Conservation (phyloP, 2,329 filamentous ascomycete species). For the Botrytis paeoniae region DNA sequence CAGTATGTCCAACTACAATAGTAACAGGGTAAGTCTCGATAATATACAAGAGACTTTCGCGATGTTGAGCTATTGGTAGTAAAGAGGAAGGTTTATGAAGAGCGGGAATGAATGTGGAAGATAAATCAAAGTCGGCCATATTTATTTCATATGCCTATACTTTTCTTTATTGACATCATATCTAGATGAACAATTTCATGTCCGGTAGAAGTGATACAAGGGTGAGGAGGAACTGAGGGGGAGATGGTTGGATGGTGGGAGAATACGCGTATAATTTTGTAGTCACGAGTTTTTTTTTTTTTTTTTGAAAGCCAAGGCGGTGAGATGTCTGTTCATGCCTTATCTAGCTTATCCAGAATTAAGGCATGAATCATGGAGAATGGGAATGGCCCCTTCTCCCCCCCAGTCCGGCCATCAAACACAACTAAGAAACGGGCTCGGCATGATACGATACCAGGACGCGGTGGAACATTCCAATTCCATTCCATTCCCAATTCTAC, state of each 20-base stretch:
- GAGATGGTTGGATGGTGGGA: neutral
- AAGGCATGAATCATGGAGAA: neutral
- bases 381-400: neutral
- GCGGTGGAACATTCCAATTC: neutral
- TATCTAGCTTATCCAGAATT: neutral
- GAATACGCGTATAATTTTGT: neutral
- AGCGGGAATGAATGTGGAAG: conserved; percentile 67
- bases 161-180: conserved; percentile 5
- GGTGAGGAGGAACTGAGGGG: neutral
- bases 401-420: neutral
- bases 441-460: neutral
- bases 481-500: neutral
- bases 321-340: neutral
- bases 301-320: neutral
- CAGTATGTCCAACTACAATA: conserved; percentile 89
- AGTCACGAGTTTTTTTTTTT: neutral
- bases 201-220: conserved; percentile 2
- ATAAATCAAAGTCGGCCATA: conserved; percentile 52
- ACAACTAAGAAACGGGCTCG: neutral
- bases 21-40: conserved; percentile 82
- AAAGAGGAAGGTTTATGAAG: conserved; percentile 82
- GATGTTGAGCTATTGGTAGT: conserved; percentile 83
- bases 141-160: conserved; percentile 15
- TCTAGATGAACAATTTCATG: neutral
- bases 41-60: conserved; percentile 75